Evolutionary conservation across 305 asterid genomes (phyloP).

Genomic region (Fraxinus paxiana): DNA sequence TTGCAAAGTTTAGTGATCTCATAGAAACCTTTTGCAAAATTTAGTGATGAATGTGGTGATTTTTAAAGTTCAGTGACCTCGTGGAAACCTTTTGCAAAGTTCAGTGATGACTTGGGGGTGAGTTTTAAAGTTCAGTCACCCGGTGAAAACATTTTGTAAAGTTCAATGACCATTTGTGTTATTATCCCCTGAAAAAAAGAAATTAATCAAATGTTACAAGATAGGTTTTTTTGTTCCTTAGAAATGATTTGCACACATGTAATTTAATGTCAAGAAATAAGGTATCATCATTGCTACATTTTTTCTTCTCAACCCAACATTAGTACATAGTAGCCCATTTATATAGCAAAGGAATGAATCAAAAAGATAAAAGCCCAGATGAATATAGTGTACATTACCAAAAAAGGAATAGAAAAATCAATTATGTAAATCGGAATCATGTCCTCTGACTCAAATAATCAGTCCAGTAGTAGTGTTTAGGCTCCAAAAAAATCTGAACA

Average conservation of each 20-base stretch:
- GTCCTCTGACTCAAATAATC: not conserved
- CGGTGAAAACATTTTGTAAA: too few species aligned
- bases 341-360: not conserved
- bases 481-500: not conserved
- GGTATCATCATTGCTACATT: not conserved
- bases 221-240: not conserved
- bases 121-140: too few species aligned
- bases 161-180: too few species aligned
- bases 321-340: not conserved
- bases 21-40: too few species aligned
- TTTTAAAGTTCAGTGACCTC: too few species aligned
- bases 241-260: not conserved
- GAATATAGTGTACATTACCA: not conserved
- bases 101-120: too few species aligned
- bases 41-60: too few species aligned
- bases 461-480: not conserved
- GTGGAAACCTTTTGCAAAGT: too few species aligned
- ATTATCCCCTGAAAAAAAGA: not conserved
- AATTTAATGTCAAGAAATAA: not conserved
- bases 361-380: not conserved
- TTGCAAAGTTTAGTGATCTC: too few species aligned
- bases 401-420: not conserved
- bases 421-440: not conserved
- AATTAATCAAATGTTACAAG: not conserved
- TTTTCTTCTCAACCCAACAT: not conserved